phyloP scores from a whole-genome alignment of 306 rosid species.

The Acacia melanoxylon region DNA sequence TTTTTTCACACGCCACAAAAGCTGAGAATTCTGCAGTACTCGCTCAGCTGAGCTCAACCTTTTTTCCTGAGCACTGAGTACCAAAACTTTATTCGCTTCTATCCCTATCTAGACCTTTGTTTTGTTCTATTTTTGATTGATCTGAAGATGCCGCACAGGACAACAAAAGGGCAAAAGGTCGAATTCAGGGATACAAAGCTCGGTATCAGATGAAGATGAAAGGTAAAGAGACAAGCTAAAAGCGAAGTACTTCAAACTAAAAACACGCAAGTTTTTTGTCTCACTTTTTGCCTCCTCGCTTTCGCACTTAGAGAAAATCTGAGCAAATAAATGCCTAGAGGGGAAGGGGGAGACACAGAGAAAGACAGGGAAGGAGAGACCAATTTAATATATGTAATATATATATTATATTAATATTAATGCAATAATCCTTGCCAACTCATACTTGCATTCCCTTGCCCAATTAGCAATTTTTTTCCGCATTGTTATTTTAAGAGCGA shows the following conservation, averaged over 20 bases:
- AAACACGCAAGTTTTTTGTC: background rate
- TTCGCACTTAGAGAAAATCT: conserved; percentile 34
- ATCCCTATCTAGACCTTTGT: too few species aligned
- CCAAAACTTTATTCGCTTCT: background rate
- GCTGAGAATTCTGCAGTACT: background rate
- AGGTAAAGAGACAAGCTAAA: conserved; percentile 33
- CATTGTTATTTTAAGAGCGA: too few species aligned
- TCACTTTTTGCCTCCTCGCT: background rate
- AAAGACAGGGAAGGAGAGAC: conserved; percentile 17
- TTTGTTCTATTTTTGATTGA: conserved; percentile 39
- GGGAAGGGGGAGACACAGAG: conserved; percentile 26
- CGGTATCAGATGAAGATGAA: conserved; percentile 39
- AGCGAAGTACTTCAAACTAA: conserved; percentile 25
- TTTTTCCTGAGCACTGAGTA: background rate
- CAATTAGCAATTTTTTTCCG: too few species aligned
- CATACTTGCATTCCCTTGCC: too few species aligned
- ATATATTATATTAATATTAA: too few species aligned
- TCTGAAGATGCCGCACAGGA: conserved; percentile 48
- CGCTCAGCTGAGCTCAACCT: too few species aligned
- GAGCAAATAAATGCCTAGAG: conserved; percentile 40
- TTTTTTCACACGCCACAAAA: conserved; percentile 28
- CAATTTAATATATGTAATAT: too few species aligned
- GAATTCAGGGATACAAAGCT: conserved; percentile 35
- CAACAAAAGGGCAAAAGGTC: conserved; percentile 45
- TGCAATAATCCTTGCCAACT: too few species aligned